Base-by-base conservation (phyloP, 2,329 filamentous ascomycete species). In the Pseudopyricularia cyperi region DNA sequence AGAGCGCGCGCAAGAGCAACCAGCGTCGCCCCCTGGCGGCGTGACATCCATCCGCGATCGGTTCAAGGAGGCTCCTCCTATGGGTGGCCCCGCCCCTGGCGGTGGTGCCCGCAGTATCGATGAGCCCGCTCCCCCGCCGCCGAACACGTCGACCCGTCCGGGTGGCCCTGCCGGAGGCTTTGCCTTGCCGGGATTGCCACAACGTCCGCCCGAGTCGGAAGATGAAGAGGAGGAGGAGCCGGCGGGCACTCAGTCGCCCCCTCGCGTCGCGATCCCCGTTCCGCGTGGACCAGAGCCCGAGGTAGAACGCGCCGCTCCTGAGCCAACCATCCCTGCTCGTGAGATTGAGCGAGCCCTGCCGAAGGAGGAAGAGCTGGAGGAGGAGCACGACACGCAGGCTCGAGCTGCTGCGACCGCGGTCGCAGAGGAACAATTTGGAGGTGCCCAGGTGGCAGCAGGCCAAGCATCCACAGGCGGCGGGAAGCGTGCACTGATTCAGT, bases 201-300 rank as follows among this genome's bases (percentile, higher is more conserved):
- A 74, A 55, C 76, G 81, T 49, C 69, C 75, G 26, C 67, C 71
- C 11, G 76, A 77, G 7, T 71, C 79, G 19, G 73, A 80, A 53
- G 76, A 82, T 54, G 70, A 74, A 34, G 77, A 83, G 51, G 68
- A 76, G 35, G 73, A 79, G 50, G 74, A 79, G 30, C 71, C 67
- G 49, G 75, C 74, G 56, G 76, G 77, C 52, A 76, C 82, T 48
- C 70, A 73, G 47, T 96, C 88, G 1, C 91, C 91, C 7, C 83
- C 94, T 56, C 86, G 85, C 49, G 78, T 97, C 58, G 89, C 90
- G 14, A 84, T 91, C 67, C 93, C 93, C 3, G 85, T 97, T 52
- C 75, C 80, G 50, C 85, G 86, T 53, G 78, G 75, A 50, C 70
- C 74, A 3, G 73, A 73, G 52, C 70, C 73, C 5, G 72, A 77